Evolutionary conservation across 139 green algal species (phyloP).

Genomic region (Mesostigma viride): DNA sequence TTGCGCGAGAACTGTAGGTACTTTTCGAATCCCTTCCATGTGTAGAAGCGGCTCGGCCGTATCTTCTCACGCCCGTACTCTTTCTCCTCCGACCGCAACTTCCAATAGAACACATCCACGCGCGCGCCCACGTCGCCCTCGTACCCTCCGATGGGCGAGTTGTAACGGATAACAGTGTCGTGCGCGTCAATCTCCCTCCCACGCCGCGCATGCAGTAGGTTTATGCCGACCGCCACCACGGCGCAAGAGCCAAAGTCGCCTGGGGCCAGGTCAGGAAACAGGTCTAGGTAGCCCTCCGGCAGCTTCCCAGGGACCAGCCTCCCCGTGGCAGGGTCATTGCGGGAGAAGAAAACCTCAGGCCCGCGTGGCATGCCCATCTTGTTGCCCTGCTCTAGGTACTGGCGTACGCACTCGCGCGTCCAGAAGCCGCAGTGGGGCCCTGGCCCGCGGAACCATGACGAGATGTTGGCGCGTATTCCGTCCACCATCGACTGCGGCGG

Average conservation of each 20-base stretch:
- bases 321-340: too few species aligned
- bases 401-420: too few species aligned
- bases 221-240: conserved; percentile 17
- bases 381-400: too few species aligned
- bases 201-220: conserved; percentile 6
- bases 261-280: conserved; percentile 23
- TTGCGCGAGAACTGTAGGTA: too few species aligned
- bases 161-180: conserved; percentile 22
- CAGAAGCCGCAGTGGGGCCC: too few species aligned
- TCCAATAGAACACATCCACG: not conserved
- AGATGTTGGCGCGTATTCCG: too few species aligned
- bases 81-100: conserved; percentile 11
- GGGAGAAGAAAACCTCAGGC: too few species aligned
- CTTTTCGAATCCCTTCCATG: conserved; percentile 14
- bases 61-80: conserved; percentile 11
- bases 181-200: conserved; percentile 20
- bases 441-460: too few species aligned
- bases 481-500: too few species aligned
- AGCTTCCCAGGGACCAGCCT: too few species aligned
- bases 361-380: too few species aligned
- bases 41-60: not conserved
- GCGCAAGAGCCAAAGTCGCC: conserved; percentile 22
- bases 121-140: not conserved
- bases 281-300: not conserved
- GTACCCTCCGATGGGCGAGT: conserved; percentile 10